Conservation (phyloP, 495 filamentous ascomycete genomes). For the Corynascus novoguineensis region DNA sequence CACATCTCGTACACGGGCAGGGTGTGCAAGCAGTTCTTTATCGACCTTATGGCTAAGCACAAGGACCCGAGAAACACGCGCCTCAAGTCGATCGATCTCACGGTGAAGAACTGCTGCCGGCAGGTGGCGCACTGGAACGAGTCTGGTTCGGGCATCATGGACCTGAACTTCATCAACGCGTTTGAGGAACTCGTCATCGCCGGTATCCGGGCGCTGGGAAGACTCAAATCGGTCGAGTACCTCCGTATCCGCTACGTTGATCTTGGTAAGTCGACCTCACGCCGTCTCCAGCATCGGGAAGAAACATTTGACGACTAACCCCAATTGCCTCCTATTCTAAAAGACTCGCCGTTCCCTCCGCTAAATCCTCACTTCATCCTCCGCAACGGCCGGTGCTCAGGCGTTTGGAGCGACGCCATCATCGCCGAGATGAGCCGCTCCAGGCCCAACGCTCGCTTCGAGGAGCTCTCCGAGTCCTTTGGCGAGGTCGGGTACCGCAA, state of each 20-base stretch:
- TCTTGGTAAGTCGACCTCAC: slow-evolving; percentile 47
- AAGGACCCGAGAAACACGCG: slow-evolving; percentile 39
- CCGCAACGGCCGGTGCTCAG: slow-evolving; percentile 51
- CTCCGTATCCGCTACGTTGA: slow-evolving; percentile 68
- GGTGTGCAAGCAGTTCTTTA: slow-evolving; percentile 54
- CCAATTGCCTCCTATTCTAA: too few species aligned
- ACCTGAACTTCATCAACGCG: slow-evolving; percentile 59
- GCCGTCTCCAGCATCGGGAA: background rate
- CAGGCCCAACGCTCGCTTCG: slow-evolving; percentile 51
- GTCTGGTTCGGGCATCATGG: slow-evolving; percentile 57
- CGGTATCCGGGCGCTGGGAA: slow-evolving; percentile 52
- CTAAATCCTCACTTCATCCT: slow-evolving; percentile 65
- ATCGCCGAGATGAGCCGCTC: slow-evolving; percentile 48
- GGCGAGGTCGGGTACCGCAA: slow-evolving; percentile 46
- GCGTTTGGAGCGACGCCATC: slow-evolving; percentile 65
- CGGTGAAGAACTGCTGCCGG: slow-evolving; percentile 64
- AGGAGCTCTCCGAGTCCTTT: slow-evolving; percentile 54
- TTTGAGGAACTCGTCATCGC: slow-evolving; percentile 60
- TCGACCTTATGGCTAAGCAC: slow-evolving; percentile 42
- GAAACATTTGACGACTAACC: background rate
- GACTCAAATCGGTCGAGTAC: slow-evolving; percentile 49
- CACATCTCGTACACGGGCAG: slow-evolving; percentile 62
- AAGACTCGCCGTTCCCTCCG: slow-evolving; percentile 51
- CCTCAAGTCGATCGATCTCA: slow-evolving; percentile 60
- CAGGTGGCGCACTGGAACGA: slow-evolving; percentile 50